A percentile compares a stretch with the other conserved stretches of the same genome.
phyloP scores from a whole-genome alignment of 352 stramenopile species.

The Phytophthora pseudosyringae region DNA sequence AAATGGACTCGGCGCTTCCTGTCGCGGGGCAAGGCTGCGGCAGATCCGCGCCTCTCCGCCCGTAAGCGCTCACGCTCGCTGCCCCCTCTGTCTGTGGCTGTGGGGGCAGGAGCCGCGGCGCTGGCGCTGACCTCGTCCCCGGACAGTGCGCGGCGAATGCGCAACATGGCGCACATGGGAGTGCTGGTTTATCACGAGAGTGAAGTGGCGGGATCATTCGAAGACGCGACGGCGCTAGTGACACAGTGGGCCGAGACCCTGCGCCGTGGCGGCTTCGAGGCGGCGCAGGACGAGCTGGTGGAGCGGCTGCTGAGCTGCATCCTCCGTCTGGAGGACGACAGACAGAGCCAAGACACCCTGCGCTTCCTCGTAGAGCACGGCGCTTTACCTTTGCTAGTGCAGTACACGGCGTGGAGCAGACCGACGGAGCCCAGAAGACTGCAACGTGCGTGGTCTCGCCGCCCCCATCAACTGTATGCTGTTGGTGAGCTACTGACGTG shows the following conservation, averaged over 20 bases:
- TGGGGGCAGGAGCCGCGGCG: conserved; percentile 19
- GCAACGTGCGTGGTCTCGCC: conserved; percentile 39
- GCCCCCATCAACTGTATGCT: not conserved
- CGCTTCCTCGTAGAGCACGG: conserved; percentile 36
- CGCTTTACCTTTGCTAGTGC: conserved; percentile 40
- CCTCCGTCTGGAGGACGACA: conserved; percentile 22
- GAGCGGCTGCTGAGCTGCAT: conserved; percentile 29
- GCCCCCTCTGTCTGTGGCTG: conserved; percentile 22
- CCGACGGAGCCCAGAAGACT: conserved; percentile 39
- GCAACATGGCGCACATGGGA: conserved; percentile 38
- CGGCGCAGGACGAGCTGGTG: conserved; percentile 30
- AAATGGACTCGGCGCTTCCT: conserved; percentile 25
- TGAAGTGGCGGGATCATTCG: conserved; percentile 17
- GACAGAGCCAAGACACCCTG: conserved; percentile 32
- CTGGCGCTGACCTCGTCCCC: conserved; percentile 21
- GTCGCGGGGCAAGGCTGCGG: conserved; percentile 1
- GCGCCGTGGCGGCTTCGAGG: conserved; percentile 20
- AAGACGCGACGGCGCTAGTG: conserved; percentile 3
- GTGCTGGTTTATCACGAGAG: conserved; percentile 33
- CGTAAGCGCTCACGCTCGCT: conserved; percentile 24
- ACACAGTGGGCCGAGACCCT: conserved; percentile 20
- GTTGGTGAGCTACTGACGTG: not conserved
- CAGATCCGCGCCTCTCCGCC: not conserved
- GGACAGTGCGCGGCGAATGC: conserved; percentile 22
- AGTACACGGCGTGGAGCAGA: conserved; percentile 40